Evolutionary conservation across 2,329 filamentous ascomycete genomes (phyloP).

Genomic region (Fusarium sp.): DNA sequence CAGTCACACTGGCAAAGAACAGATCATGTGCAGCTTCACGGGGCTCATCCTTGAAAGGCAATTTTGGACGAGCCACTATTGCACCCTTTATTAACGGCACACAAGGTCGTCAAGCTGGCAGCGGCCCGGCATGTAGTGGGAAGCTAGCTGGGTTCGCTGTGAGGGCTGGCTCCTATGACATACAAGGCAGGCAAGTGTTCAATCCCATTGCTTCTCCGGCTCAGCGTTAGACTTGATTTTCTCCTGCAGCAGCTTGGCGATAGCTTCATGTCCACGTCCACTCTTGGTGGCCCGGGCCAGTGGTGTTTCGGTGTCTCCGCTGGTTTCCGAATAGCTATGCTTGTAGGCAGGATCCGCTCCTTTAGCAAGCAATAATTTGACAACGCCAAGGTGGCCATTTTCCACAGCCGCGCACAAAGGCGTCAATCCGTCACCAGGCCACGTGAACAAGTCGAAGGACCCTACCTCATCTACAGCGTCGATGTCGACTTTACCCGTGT

Average conservation of each 20-base stretch:
- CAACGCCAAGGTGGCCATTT: background rate
- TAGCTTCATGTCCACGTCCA: background rate
- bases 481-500: background rate
- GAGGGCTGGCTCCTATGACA: rapidly evolving
- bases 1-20: no score
- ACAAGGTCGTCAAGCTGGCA: background rate
- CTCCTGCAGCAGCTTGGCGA: background rate
- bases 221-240: background rate
- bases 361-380: background rate
- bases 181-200: background rate
- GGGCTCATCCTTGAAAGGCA: no score
- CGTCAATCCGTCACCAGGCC: background rate
- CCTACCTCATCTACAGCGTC: background rate
- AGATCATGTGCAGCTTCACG: no score
- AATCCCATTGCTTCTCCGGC: background rate
- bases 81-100: background rate
- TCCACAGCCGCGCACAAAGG: background rate
- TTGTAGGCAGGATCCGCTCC: background rate
- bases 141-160: background rate
- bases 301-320: background rate
- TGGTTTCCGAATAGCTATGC: background rate
- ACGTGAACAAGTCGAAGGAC: background rate
- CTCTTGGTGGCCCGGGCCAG: background rate
- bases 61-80: background rate
- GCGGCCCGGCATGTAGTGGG: background rate